Base-by-base conservation (phyloP, 2,329 filamentous ascomycete genomes). In the Lasiodiplodia hormozganensis region DNA sequence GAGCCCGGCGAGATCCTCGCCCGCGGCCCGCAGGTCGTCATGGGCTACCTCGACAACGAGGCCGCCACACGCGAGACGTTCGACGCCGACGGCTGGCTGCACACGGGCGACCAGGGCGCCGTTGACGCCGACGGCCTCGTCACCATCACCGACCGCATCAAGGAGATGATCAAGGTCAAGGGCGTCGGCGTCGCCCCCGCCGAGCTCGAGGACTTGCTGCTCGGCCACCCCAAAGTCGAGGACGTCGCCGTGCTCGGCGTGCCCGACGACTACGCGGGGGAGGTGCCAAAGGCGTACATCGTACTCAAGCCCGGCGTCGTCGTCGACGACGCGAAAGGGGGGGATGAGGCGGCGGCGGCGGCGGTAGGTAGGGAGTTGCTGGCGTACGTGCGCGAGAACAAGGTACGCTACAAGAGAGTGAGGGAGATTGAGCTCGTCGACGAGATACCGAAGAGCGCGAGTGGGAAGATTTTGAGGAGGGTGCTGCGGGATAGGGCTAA, bases 91-190 rank as follows among this genome's bases (percentile, higher is more conserved):
- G 85, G 85, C 1, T 88, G 82, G 74, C 74, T 88, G 60, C 86
- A 88, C 69, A 91, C 89, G 0, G 89, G 82, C 0, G 86, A 89
- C 66, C 82, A 86, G 52, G 89, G 87, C 2, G 75, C 79, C 7
- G 84, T 90, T 16, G 85, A 88, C 65, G 73, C 76, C 0, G 83
- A 88, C 69, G 87, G 86, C 0, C 81, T 88, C 70, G 79, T 90
- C 11, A 83, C 84, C 34, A 88, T 89, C 67, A 82, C 83, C 1
- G 88, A 90, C 72, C 83, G 88, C 0, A 87, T 90, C 75, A 91
- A 91, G 78, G 88, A 90, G 76, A 86, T 90, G 82, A 88, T 90
- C 76, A 90, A 90, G 74, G 88, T 90, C 11, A 89, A 90, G 70
- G 88, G 88, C 0, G 85, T 89, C 43, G 85, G 84, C 5, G 86